A percentile compares a stretch with the other conserved stretches of the same genome.
These are phyloP conservation scores for Erythrobasidium hasegawianum DNA, from an alignment of 1,284 basidiomycete species.

Conservation along the genomic window DNA sequence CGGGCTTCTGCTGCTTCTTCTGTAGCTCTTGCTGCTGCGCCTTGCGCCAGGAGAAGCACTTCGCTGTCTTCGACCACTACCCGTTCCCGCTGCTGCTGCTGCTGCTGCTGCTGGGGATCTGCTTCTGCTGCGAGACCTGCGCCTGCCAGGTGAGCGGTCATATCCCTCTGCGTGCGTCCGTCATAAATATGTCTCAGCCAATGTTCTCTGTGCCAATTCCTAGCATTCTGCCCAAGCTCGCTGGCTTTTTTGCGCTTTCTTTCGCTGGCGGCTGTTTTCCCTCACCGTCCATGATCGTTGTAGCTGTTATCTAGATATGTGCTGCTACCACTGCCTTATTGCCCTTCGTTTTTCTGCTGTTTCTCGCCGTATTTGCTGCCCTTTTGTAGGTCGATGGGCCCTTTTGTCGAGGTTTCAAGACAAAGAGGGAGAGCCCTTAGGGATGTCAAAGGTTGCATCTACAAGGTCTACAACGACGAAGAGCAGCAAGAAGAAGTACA, in stretches of 20 bases:
- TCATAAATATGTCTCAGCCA: constrained; percentile 29
- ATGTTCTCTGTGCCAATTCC: neutral
- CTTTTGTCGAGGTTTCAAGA: no score
- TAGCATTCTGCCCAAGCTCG: neutral
- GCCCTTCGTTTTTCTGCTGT: neutral
- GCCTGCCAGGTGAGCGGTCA: constrained; percentile 8
- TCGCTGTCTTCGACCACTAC: constrained; percentile 3
- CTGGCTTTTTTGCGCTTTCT: constrained; percentile 10
- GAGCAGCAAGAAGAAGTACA: neutral
- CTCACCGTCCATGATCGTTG: neutral
- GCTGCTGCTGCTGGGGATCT: constrained; percentile 10
- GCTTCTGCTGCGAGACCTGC: constrained; percentile 24
- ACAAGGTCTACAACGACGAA: no score
- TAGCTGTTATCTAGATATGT: constrained; percentile 1
- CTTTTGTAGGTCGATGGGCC: constrained; percentile 2
- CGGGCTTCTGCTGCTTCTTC: constrained; percentile 3
- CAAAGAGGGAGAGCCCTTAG: no score
- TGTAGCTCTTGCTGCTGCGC: constrained; percentile 21
- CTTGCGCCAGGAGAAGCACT: constrained; percentile 20
- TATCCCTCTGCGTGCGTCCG: constrained; percentile 14
- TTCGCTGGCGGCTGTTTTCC: neutral
- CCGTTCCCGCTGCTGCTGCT: neutral
- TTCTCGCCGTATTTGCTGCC: constrained; percentile 13
- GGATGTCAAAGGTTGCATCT: no score
- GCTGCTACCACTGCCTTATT: neutral